phyloP scores from a whole-genome alignment of 2,329 filamentous ascomycete species.

The Hypoxylon sp. region DNA sequence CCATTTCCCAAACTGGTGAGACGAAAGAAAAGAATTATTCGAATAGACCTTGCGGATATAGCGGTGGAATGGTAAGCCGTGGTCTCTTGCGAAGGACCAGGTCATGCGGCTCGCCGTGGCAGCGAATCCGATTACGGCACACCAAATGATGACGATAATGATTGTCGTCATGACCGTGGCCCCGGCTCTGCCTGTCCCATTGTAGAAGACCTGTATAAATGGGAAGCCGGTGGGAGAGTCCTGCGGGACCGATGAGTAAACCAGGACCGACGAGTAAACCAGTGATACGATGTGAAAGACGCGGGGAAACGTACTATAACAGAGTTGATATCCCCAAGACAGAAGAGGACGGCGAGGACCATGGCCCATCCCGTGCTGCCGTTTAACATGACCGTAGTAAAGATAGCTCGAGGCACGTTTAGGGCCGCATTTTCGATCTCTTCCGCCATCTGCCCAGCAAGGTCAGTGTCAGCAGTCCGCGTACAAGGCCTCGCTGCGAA shows the following conservation, averaged over 20 bases:
- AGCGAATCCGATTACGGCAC: constrained; percentile 26
- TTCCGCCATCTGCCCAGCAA: constrained; percentile 29
- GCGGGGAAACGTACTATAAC: constrained; percentile 22
- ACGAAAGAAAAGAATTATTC: not conserved
- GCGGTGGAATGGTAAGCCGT: constrained; percentile 24
- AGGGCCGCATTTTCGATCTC: constrained; percentile 31
- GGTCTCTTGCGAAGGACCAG: constrained; percentile 34
- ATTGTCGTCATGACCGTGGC: constrained; percentile 29
- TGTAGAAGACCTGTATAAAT: constrained; percentile 30
- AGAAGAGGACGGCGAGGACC: constrained; percentile 29
- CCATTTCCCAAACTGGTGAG: not conserved
- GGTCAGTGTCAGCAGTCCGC: not conserved
- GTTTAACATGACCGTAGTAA: constrained; percentile 29
- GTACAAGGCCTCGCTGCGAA: not conserved
- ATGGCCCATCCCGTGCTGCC: constrained; percentile 29
- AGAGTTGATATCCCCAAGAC: constrained; percentile 32
- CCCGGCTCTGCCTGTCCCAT: constrained; percentile 22
- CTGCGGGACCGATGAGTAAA: constrained; percentile 20
- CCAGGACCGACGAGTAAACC: too few species aligned
- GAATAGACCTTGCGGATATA: constrained; percentile 26
- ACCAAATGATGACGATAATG: constrained; percentile 25
- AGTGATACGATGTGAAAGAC: not conserved
- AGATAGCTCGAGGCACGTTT: constrained; percentile 28
- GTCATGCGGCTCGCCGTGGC: constrained; percentile 27
- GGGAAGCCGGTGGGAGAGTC: constrained; percentile 28